Conservation (phyloP, 345 rosid species). For the Raphanus raphanistrum region DNA sequence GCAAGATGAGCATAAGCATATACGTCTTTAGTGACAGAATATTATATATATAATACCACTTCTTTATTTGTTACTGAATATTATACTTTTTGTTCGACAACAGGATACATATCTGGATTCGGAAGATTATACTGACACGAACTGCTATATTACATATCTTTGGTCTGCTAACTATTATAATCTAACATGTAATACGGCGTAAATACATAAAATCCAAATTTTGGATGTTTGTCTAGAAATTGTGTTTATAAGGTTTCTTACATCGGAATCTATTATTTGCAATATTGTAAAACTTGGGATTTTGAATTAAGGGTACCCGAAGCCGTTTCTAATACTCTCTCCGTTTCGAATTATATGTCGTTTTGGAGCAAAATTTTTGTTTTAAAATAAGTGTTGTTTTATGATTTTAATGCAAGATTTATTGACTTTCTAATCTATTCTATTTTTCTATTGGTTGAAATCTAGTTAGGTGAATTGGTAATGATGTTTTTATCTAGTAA, state of each 20-base stretch:
- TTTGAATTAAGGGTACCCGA: neutral
- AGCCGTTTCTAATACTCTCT: conserved; percentile 6
- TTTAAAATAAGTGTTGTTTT: no score
- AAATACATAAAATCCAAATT: neutral
- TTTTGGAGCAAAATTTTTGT: no score
- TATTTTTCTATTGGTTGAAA: no score
- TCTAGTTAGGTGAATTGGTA: no score
- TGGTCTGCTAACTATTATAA: neutral
- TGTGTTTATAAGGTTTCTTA: neutral
- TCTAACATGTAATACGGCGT: neutral
- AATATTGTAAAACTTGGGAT: neutral
- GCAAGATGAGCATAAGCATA: conserved; percentile 8
- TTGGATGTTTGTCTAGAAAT: neutral
- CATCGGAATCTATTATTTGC: neutral
- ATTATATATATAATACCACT: neutral
- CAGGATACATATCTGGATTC: neutral
- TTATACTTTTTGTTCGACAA: neutral
- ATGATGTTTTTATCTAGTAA: no score
- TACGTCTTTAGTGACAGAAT: neutral
- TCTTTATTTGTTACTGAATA: neutral
- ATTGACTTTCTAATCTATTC: no score
- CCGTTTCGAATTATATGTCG: no score
- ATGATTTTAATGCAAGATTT: no score
- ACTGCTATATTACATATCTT: neutral
- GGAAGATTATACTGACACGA: neutral